Conservation (phyloP, 78 protist species). For the Capsaspora owczarzaki region DNA sequence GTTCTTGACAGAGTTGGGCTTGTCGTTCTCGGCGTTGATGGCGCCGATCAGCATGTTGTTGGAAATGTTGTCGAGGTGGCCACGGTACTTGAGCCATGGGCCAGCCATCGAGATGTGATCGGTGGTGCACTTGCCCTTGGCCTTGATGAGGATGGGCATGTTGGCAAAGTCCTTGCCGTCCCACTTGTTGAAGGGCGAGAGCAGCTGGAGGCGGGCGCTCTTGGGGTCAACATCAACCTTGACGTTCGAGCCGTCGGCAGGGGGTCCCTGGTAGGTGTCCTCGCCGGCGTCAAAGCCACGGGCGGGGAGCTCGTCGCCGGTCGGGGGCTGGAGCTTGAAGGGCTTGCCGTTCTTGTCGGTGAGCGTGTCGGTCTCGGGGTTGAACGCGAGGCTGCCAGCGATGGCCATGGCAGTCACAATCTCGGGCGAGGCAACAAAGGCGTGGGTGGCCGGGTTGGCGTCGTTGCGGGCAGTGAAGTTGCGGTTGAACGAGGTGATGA, state of each 20-base stretch:
- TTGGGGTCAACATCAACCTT: slow-evolving; percentile 68
- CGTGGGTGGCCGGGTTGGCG: slow-evolving; percentile 83
- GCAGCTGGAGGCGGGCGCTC: slow-evolving; percentile 69
- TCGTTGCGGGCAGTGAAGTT: slow-evolving; percentile 88
- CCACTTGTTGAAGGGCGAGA: slow-evolving; percentile 81
- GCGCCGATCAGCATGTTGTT: slow-evolving; percentile 91
- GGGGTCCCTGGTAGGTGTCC: slow-evolving; percentile 75
- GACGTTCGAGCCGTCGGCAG: slow-evolving; percentile 39
- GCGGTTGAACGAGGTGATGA: slow-evolving; percentile 92
- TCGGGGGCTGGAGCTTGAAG: slow-evolving; percentile 69
- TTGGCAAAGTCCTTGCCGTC: slow-evolving; percentile 70
- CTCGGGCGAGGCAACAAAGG: slow-evolving; percentile 92
- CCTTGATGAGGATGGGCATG: slow-evolving; percentile 75
- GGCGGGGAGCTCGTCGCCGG: slow-evolving; percentile 75
- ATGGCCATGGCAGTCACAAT: slow-evolving; percentile 81
- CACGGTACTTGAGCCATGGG: slow-evolving; percentile 93
- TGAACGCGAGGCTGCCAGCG: slow-evolving; percentile 77
- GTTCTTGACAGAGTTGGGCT: slow-evolving; percentile 79
- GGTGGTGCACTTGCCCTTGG: slow-evolving; percentile 93
- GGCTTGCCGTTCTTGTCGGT: slow-evolving; percentile 35
- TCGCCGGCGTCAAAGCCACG: slow-evolving; percentile 82
- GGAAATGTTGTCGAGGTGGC: slow-evolving; percentile 91
- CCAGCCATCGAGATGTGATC: slow-evolving; percentile 93
- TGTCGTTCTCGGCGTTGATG: slow-evolving; percentile 70
- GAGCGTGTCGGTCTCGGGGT: slow-evolving; percentile 77